These are phyloP conservation scores for Styphnolobium japonicum DNA, from an alignment of 306 rosid species.

Conservation along the genomic window DNA sequence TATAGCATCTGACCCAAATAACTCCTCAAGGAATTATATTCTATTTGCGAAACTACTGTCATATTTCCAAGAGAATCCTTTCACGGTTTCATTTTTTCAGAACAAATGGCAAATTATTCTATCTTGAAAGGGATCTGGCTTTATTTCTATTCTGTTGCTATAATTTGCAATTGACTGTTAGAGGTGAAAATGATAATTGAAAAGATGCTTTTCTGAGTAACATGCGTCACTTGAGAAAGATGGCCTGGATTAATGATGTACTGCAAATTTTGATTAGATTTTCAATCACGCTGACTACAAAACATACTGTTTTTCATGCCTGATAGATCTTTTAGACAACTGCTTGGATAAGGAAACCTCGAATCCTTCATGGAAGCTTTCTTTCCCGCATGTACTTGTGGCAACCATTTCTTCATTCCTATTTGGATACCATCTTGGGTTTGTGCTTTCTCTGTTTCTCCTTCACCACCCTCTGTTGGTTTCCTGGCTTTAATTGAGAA, in stretches of 20 bases:
- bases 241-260: neutral
- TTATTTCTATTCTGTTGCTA: neutral
- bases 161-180: constrained; percentile 1
- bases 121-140: constrained; percentile 6
- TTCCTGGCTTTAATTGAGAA: constrained; percentile 7
- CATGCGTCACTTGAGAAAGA: neutral
- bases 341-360: constrained; percentile 48
- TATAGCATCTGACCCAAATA: neutral
- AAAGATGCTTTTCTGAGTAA: neutral
- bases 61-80: neutral
- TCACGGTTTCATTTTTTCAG: neutral
- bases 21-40: neutral
- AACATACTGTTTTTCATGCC: constrained; percentile 26
- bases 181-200: constrained; percentile 19
- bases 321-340: constrained; percentile 55
- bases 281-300: constrained; percentile 18
- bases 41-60: neutral
- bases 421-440: constrained; percentile 96
- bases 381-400: constrained; percentile 78
- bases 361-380: constrained; percentile 83
- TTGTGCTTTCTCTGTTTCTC: constrained; percentile 39
- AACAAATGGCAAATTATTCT: neutral
- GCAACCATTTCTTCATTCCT: constrained; percentile 81
- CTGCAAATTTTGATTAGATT: neutral
- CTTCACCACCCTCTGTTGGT: constrained; percentile 20